A percentile compares a stretch with the other conserved stretches of the same genome.
Conservation (phyloP, 2,329 filamentous ascomycete species). For the Ascocoryne sarcoides region DNA sequence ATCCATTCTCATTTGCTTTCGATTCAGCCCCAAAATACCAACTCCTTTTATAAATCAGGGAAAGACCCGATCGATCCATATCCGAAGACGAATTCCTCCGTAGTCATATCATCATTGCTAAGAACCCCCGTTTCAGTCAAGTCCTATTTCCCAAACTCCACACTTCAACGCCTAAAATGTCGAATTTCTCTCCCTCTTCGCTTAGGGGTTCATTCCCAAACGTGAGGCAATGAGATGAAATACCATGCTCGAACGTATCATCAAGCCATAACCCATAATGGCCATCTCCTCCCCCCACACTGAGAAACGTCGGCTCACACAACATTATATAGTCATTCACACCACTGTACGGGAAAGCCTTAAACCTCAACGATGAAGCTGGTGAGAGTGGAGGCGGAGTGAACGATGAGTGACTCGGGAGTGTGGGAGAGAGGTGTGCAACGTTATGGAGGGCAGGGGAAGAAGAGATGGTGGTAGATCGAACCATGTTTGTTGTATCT, state of each 20-base stretch:
- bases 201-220: slow-evolving; percentile 94
- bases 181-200: slow-evolving; percentile 87
- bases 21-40: too few species aligned
- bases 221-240: slow-evolving; percentile 77
- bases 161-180: slow-evolving; percentile 80
- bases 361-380: slow-evolving; percentile 71
- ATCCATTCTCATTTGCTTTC: too few species aligned
- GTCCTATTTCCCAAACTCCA: slow-evolving; percentile 70
- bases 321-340: slow-evolving; percentile 96
- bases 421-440: slow-evolving; percentile 17
- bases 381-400: slow-evolving; percentile 16
- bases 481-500: slow-evolving; percentile 52
- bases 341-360: slow-evolving; percentile 92
- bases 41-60: too few species aligned
- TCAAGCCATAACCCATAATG: slow-evolving; percentile 93
- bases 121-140: slow-evolving; percentile 1
- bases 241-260: slow-evolving; percentile 71
- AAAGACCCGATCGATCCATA: too few species aligned
- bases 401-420: slow-evolving; percentile 27
- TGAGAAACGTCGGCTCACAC: slow-evolving; percentile 77
- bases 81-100: too few species aligned
- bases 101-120: too few species aligned
- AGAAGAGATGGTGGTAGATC: slow-evolving; percentile 48
- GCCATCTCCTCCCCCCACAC: slow-evolving; percentile 79
- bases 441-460: slow-evolving; percentile 9